phyloP scores from a whole-genome alignment of 345 rosid species.

The Populus ilicifolia region DNA sequence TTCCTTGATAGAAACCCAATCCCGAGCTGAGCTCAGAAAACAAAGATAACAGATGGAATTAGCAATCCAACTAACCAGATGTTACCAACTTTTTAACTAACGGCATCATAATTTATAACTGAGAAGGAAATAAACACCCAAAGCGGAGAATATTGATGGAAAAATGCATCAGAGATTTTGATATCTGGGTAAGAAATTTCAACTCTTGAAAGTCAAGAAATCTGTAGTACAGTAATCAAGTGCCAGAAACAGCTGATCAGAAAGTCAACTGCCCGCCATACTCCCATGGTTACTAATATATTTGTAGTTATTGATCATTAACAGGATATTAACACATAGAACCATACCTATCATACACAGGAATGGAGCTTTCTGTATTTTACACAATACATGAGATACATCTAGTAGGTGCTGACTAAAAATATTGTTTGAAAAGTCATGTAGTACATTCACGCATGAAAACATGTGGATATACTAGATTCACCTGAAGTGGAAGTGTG shows the following conservation, averaged over 20 bases:
- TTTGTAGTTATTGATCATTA: neutral
- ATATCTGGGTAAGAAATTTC: neutral
- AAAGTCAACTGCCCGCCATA: neutral
- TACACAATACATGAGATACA: neutral
- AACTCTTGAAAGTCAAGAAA: neutral
- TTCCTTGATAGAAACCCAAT: slow-evolving; percentile 74
- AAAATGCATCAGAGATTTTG: neutral
- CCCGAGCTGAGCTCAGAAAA: slow-evolving; percentile 43
- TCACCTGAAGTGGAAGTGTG: slow-evolving; percentile 84
- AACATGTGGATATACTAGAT: neutral
- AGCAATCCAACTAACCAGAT: neutral
- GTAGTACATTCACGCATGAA: neutral
- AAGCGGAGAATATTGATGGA: too few species aligned
- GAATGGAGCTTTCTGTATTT: neutral
- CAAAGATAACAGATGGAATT: neutral
- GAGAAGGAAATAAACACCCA: neutral
- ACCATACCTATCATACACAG: neutral
- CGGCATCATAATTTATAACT: neutral
- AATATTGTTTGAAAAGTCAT: neutral
- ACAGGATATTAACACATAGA: too few species aligned
- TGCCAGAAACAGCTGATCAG: neutral
- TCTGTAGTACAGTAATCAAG: neutral
- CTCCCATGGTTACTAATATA: neutral
- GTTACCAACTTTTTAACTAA: neutral
- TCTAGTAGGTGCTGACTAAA: neutral